Conservation (phyloP, 2,329 filamentous ascomycete genomes). For the Ascochyta rabiei region DNA sequence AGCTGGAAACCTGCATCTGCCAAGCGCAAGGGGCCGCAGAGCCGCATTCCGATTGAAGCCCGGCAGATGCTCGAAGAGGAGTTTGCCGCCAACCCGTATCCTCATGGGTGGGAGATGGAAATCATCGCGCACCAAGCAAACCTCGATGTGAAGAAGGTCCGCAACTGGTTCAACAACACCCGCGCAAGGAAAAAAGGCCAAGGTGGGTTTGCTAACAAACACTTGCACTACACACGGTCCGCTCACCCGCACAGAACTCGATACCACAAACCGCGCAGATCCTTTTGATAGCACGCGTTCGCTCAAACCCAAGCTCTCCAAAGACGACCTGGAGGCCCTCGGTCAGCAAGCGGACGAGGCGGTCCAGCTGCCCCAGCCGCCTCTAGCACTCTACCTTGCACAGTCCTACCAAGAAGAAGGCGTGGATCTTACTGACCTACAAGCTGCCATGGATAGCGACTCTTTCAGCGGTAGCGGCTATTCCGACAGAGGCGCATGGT, state of each 20-base stretch:
- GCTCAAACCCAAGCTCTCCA: slow-evolving; percentile 35
- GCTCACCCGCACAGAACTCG: slow-evolving; percentile 19
- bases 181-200: slow-evolving; percentile 40
- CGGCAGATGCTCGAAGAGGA: slow-evolving; percentile 45
- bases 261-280: not conserved
- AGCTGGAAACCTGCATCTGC: slow-evolving; percentile 42
- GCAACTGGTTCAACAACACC: slow-evolving; percentile 47
- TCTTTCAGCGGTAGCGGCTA: slow-evolving; percentile 29
- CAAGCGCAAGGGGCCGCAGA: slow-evolving; percentile 40
- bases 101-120: slow-evolving; percentile 44
- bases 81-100: slow-evolving; percentile 44
- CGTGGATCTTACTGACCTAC: slow-evolving; percentile 33
- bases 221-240: not conserved
- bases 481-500: slow-evolving; percentile 33
- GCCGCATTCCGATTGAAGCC: slow-evolving; percentile 40
- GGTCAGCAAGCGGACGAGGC: slow-evolving; percentile 29
- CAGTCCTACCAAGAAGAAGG: slow-evolving; percentile 45
- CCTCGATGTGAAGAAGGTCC: slow-evolving; percentile 44
- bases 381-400: slow-evolving; percentile 42
- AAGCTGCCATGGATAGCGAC: slow-evolving; percentile 38
- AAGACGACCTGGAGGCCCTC: slow-evolving; percentile 39
- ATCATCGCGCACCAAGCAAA: slow-evolving; percentile 46
- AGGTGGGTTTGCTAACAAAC: slow-evolving; percentile 21
- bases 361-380: slow-evolving; percentile 36
- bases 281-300: slow-evolving; percentile 12